Base-by-base conservation (phyloP, 495 filamentous ascomycete genomes). In the Hypomontagnella monticulosa region DNA sequence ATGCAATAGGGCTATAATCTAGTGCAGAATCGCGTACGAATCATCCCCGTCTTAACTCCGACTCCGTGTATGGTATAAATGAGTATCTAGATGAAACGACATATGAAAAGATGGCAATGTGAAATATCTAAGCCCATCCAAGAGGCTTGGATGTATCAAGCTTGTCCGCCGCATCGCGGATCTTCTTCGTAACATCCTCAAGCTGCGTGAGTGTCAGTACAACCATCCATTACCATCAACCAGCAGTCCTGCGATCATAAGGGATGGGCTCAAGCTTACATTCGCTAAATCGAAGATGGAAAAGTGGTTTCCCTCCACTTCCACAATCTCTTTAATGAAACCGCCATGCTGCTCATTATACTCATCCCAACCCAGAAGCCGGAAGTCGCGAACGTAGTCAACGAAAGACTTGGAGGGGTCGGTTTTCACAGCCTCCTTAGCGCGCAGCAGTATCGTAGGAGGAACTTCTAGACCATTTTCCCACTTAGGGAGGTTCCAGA, bases 221-320 rank as follows among this genome's bases (percentile, higher is more conserved):
- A 49, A 15, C 23, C 0, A 33, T n/a, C n/a, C n/a, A n/a, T n/a
- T 19, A 23, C 6, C n/a, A 11, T 15, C 4, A 20, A 1, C 16
- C 19, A 38, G n/a, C 27, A 1, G 4, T 30, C 32, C n/a, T 37
- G 4, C 43, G 20, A 48, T 50, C 42, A 32, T 40, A 33, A 19
- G 16, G 11, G 18, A 30, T 12, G 12, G 9, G 3, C 37, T 14
- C 4, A 14, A 27, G 65, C 71, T 63, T 48, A 81, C 58, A 8
- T 70, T 53, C 15, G 71, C 57, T 3, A 54, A 47, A 3, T 57
- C 40, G 27, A 82, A 83, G 27, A 83, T 72, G 43, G 69, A 76
- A 54, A 77, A 83, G 50, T 83, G 80, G 43, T 83, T 75, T 0
- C 78, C 77, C 0, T 78, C 73, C 1, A 82, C 56, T 2, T 79